Evolutionary conservation across 129 eudicot species (phyloP).

Genomic region (Flaveria bidentis): DNA sequence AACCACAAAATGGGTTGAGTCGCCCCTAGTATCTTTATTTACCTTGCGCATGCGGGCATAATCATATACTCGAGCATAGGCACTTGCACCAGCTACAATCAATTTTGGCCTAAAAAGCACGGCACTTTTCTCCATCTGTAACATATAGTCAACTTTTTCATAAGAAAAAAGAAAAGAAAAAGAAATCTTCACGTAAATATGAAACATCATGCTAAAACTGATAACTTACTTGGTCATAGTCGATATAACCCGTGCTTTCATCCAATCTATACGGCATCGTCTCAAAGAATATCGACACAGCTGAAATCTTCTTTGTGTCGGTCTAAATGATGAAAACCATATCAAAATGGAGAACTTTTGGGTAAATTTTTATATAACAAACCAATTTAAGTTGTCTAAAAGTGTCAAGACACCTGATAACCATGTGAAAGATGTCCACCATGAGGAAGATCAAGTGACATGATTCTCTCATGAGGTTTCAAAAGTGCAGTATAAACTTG

Average conservation of each 20-base stretch:
- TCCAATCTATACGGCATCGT: conserved; percentile 96
- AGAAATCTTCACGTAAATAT: conserved; percentile 5
- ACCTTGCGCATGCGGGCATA: conserved; percentile 80
- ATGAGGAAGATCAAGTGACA: conserved; percentile 99
- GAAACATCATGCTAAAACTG: conserved; percentile 15
- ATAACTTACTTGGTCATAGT: conserved; percentile 83
- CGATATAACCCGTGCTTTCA: conserved; percentile 91
- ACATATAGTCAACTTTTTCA: conserved; percentile 18
- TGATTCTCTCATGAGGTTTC: conserved; percentile 97
- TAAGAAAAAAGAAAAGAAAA: conserved; percentile 20
- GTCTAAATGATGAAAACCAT: conserved; percentile 45
- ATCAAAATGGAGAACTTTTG: conserved; percentile 14
- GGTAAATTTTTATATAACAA: no score
- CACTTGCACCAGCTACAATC: conserved; percentile 98
- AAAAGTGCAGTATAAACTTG: conserved; percentile 93
- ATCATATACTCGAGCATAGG: conserved; percentile 93
- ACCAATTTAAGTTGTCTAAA: not conserved
- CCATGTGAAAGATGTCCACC: conserved; percentile 99
- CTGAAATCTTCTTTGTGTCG: conserved; percentile 98
- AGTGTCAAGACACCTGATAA: conserved; percentile 61
- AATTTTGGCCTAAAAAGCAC: conserved; percentile 91
- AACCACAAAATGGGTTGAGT: no score
- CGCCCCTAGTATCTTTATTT: conserved; percentile 22
- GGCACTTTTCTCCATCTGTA: conserved; percentile 96
- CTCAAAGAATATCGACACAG: conserved; percentile 63